Base-by-base conservation (phyloP, 2,329 filamentous ascomycete genomes). In the Aspergillus eucalypticola region DNA sequence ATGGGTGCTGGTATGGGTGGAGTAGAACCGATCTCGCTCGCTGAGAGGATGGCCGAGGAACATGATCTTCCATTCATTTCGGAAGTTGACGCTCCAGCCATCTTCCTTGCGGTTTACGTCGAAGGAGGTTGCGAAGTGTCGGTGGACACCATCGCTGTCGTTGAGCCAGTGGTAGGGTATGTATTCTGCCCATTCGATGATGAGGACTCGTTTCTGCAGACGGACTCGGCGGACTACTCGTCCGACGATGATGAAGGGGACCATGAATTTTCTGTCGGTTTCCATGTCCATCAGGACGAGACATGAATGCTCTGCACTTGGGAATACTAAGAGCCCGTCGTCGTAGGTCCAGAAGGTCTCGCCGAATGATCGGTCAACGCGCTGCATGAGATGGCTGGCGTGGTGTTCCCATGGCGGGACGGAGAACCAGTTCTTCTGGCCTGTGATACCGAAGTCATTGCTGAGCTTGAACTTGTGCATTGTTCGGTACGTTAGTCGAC, bases 131-230 rank as follows among this genome's bases (percentile, higher is more conserved):
- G 84, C 85, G 68, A 84, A 88, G 71, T 88, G 86, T 5, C 82
- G 79, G 71, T 84, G 81, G 1, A 84, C 81, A 1, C 76, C 75
- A 62, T 83, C 82, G 51, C 75, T 73, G 59, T 82, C 79, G 68
- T 84, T 83, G 21, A 83, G 70, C 69, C 81, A 79, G 68, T 84
- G 81, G 62, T 80, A 84, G 1, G 82, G 74, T 27, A 80, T 75
- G 2, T 76, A 71, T 66, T 86, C 83, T 53, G 84, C 85, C 86
- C 86, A 88, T 69, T 88, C 86, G n/a, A 89, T 74, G 17, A 88
- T 67, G n/a, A 89, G 74, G n/a, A 87, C 75, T 2, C 77, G 76
- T 35, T 82, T 75, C 32, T 81, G 79, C 3, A 88, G 74, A 13
- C 86, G 80, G 3, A 86, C 71, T 11, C 86, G 80, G 11, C 86